Evolutionary conservation across 1,139 yeast species (phyloP), one percentile per base, ranked within the genome.

Genomic region (Suhomyces kunorum): DNA sequence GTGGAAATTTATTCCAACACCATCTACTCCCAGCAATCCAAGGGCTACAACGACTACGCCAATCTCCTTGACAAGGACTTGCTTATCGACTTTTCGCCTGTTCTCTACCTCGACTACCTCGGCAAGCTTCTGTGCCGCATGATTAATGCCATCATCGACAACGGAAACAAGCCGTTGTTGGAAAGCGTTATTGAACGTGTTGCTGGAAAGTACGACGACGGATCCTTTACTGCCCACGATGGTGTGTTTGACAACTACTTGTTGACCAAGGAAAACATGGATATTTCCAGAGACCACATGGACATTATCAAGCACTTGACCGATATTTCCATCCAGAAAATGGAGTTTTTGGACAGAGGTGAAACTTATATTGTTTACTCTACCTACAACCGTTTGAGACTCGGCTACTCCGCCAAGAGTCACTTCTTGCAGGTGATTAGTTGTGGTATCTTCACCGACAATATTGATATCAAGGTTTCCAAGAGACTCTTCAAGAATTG

Each of bases 331-430:
- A 51, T 56, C 56, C 64, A 62, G 43, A 71, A 68, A 47, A 63
- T 66, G 65, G 71, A 68, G 48, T 59, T 64, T 42, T 63, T 72
- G 45, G 77, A 72, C 50, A 55, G 72, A 38, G 78, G 77, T 30
- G 76, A 71, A 43, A 55, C 71, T 6, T 71, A 65, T 46, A 63
- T 71, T 40, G 74, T 71, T 13, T 72, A 71, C 49, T 70, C 76
- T 1, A 64, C 73, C 14, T 61, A 58, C 42, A 54, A 57, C 36
- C 54, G 77, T 36, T 62, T 73, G 44, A 64, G 63, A 48, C 55
- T 64, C 28, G 77, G 76, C 3, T 71, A 70, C 46, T 56, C 64
- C 38, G 68, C 76, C 2, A 72, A 71, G 47, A 56, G 70, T 28
- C 55, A 56, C 46, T 64, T 61, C 41, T 55, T 73, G 24, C 75